A percentile compares a stretch with the other conserved stretches of the same genome.
Evolutionary conservation across 768 basidiomycete species (phyloP).

Genomic region (Amanita pseudoporphyria): DNA sequence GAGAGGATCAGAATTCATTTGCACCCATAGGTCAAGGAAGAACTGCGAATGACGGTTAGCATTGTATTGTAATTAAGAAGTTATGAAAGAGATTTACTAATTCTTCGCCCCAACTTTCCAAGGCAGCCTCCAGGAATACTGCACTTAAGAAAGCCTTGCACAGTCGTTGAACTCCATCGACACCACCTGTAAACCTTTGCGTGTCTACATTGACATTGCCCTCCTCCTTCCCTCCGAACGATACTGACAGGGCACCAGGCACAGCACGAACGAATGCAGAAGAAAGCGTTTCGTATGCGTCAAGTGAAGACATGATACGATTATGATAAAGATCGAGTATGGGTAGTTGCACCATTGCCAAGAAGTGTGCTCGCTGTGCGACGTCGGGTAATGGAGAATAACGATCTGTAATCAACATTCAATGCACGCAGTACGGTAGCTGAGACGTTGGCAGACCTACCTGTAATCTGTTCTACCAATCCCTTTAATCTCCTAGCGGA

Average conservation of each 20-base stretch:
- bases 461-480: conserved; percentile 87
- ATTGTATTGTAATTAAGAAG: conserved; percentile 3
- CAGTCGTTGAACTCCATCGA: conserved; percentile 74
- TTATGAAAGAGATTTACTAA: conserved; percentile 35
- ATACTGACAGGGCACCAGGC: conserved; percentile 77
- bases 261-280: conserved; percentile 84
- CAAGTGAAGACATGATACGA: conserved; percentile 76
- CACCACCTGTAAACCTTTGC: conserved; percentile 65
- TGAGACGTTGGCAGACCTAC: conserved; percentile 26
- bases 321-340: conserved; percentile 67
- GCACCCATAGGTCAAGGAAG: conserved; percentile 85
- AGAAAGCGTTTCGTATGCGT: conserved; percentile 90
- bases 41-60: conserved; percentile 40
- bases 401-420: conserved; percentile 49
- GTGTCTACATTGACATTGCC: conserved; percentile 40
- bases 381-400: conserved; percentile 82
- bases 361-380: conserved; percentile 72
- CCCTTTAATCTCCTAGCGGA: conserved; percentile 80
- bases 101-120: conserved; percentile 87
- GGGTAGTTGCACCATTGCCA: conserved; percentile 79
- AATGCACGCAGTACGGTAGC: background rate
- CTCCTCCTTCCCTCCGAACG: conserved; percentile 34
- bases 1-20: conserved; percentile 53
- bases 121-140: conserved; percentile 54
- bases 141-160: conserved; percentile 84